Conservation (phyloP, 345 rosid genomes). For the Pistacia integerrima region DNA sequence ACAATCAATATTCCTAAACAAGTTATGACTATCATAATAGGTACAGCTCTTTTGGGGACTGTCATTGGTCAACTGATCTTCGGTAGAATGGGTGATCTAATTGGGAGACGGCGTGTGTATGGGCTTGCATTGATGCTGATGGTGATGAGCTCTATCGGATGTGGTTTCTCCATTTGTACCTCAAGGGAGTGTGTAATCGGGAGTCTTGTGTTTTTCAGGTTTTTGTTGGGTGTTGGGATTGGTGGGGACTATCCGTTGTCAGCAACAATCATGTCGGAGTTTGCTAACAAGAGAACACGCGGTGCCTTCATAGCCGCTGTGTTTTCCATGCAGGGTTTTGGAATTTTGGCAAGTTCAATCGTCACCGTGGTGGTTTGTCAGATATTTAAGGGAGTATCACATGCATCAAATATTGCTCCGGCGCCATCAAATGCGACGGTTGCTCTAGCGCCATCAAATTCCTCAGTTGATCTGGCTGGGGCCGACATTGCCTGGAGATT, state of each 20-base stretch:
- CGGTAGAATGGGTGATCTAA: slow-evolving; percentile 62
- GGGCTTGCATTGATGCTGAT: slow-evolving; percentile 59
- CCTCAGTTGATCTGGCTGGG: slow-evolving; percentile 15
- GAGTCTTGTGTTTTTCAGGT: slow-evolving; percentile 63
- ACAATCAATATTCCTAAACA: background rate
- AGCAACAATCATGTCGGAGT: slow-evolving; percentile 84
- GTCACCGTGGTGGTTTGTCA: slow-evolving; percentile 51
- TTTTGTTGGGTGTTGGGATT: slow-evolving; percentile 66
- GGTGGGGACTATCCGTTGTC: slow-evolving; percentile 85
- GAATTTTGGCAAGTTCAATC: slow-evolving; percentile 56
- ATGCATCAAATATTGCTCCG: background rate
- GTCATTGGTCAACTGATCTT: slow-evolving; percentile 62
- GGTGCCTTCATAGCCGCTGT: slow-evolving; percentile 74
- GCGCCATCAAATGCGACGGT: no score
- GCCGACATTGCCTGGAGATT: slow-evolving; percentile 76
- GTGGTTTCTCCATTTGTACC: slow-evolving; percentile 70
- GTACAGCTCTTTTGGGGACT: slow-evolving; percentile 59
- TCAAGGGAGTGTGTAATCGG: slow-evolving; percentile 50
- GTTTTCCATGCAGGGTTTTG: slow-evolving; percentile 78
- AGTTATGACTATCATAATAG: slow-evolving; percentile 34
- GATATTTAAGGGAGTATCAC: slow-evolving; percentile 32
- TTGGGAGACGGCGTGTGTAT: slow-evolving; percentile 62
- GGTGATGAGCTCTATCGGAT: slow-evolving; percentile 58
- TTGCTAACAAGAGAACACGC: slow-evolving; percentile 72
- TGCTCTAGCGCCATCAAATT: no score